These are phyloP conservation scores for Leersia perrieri DNA, from an alignment of 176 grass and related monocot genomes.

Conservation along the genomic window DNA sequence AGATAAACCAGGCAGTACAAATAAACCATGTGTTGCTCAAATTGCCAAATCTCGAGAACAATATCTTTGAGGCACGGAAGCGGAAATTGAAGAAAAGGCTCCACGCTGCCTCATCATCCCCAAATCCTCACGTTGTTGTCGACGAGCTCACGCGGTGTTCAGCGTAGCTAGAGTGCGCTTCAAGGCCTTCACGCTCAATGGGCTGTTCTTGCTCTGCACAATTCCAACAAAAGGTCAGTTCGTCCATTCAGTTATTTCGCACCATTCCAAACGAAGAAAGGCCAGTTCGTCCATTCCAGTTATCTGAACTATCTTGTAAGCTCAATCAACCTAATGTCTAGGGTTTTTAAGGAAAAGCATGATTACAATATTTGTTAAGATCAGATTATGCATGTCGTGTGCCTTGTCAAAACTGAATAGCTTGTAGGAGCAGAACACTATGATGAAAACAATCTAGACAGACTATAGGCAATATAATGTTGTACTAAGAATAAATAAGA, in stretches of 20 bases:
- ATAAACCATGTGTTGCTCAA: slow-evolving; percentile 17
- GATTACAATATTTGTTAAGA: background rate
- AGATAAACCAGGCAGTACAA: background rate
- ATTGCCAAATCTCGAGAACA: slow-evolving; percentile 33
- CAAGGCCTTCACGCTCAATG: slow-evolving; percentile 60
- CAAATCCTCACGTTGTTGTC: background rate
- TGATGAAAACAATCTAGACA: background rate
- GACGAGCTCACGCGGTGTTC: slow-evolving; percentile 23
- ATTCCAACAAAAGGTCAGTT: slow-evolving; percentile 15
- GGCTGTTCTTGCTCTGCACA: slow-evolving; percentile 80
- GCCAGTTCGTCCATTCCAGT: background rate
- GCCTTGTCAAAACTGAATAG: background rate
- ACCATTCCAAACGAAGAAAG: background rate
- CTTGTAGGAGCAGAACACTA: background rate
- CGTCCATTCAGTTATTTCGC: background rate
- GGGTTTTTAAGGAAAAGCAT: background rate
- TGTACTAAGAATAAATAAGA: background rate
- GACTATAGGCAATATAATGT: background rate
- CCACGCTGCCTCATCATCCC: slow-evolving; percentile 15
- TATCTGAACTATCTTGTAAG: background rate
- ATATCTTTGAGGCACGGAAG: background rate
- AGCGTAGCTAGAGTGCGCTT: slow-evolving; percentile 51
- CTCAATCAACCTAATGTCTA: background rate
- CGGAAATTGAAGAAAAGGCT: slow-evolving; percentile 27
- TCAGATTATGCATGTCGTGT: background rate